These are phyloP conservation scores for Euclidium syriacum DNA, from an alignment of 345 rosid genomes.

Conservation along the genomic window DNA sequence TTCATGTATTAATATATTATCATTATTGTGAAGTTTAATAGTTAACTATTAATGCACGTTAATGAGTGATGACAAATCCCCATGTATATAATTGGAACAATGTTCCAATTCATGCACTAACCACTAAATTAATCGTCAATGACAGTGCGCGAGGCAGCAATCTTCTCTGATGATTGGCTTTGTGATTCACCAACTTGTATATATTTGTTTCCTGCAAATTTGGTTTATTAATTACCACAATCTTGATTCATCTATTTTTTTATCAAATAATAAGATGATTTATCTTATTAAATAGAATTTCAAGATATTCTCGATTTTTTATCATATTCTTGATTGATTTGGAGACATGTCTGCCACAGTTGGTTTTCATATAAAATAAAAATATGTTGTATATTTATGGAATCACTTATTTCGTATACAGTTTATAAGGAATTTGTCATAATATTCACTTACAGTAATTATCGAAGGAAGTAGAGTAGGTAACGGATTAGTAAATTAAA, in stretches of 20 bases:
- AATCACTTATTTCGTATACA: no score
- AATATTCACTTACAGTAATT: no score
- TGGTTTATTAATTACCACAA: no score
- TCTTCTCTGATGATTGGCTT: slow-evolving; percentile 20
- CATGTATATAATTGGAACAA: slow-evolving; percentile 1
- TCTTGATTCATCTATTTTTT: no score
- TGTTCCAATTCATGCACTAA: slow-evolving; percentile 21
- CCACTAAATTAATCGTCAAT: slow-evolving; percentile 16
- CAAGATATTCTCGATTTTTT: slow-evolving; percentile 27
- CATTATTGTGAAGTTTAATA: neutral
- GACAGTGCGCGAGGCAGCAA: slow-evolving; percentile 16
- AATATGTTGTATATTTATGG: no score
- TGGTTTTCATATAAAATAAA: no score
- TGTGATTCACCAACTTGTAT: neutral
- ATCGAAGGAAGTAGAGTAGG: no score
- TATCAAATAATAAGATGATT: no score
- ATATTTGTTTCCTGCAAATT: neutral
- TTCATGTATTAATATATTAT: neutral
- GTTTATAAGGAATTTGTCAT: no score
- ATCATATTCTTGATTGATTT: neutral
- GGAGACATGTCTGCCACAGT: no score
- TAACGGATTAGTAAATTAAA: no score
- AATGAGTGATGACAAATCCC: slow-evolving; percentile 11
- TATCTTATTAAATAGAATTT: neutral
- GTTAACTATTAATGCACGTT: slow-evolving; percentile 13